Evolutionary conservation across 768 basidiomycete genomes (phyloP).

Genomic region (Suillus clintonianus): DNA sequence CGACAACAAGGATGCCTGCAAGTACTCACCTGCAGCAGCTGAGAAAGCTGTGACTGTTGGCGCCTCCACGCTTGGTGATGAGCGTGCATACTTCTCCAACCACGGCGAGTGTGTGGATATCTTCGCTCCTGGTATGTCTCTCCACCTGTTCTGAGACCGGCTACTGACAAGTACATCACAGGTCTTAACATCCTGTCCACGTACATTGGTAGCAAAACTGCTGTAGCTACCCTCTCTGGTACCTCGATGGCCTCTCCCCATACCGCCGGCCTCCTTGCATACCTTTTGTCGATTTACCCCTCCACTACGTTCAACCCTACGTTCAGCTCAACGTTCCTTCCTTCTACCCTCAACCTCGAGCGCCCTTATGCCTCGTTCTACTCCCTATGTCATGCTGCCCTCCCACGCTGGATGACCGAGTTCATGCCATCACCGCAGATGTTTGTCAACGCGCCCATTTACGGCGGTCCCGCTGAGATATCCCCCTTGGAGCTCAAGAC

Average conservation of each 20-base stretch:
- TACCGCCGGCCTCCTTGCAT: slow-evolving; percentile 86
- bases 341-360: slow-evolving; percentile 35
- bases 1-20: slow-evolving; percentile 87
- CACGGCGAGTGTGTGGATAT: slow-evolving; percentile 88
- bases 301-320: slow-evolving; percentile 60
- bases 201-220: slow-evolving; percentile 62
- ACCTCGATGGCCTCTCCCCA: slow-evolving; percentile 97
- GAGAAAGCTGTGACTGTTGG: slow-evolving; percentile 93
- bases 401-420: slow-evolving; percentile 58
- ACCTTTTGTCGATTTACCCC: slow-evolving; percentile 88
- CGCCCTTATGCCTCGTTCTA: slow-evolving; percentile 51
- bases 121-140: slow-evolving; percentile 73
- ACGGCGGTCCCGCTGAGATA: slow-evolving; percentile 43
- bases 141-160: background rate
- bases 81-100: slow-evolving; percentile 93
- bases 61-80: slow-evolving; percentile 80
- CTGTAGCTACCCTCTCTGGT: slow-evolving; percentile 81
- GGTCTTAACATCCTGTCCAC: slow-evolving; percentile 89
- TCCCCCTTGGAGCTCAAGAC: slow-evolving; percentile 77
- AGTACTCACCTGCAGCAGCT: slow-evolving; percentile 89
- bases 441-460: slow-evolving; percentile 45
- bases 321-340: slow-evolving; percentile 38
- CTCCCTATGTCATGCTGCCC: slow-evolving; percentile 50
- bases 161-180: slow-evolving; percentile 14
- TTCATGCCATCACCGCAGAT: slow-evolving; percentile 58